Evolutionary conservation across 192 early-diverging fungal genomes (phyloP).

Genomic region (Coemansia sp.): DNA sequence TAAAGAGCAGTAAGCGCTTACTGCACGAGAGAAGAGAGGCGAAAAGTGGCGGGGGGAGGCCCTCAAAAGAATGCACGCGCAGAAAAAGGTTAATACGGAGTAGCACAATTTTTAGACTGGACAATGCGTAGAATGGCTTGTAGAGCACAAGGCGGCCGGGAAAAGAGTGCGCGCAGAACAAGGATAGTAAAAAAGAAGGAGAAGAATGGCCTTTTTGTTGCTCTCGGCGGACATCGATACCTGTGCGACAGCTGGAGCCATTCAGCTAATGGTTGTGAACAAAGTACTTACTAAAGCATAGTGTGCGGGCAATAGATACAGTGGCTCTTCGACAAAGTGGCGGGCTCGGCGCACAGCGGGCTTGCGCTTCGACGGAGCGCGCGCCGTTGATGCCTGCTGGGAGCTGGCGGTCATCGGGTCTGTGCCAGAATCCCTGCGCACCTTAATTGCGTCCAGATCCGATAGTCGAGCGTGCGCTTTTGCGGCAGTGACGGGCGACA

Average conservation of each 20-base stretch:
- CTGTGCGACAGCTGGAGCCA: background rate
- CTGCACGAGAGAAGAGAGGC: conserved; percentile 4
- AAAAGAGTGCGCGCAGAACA: conserved; percentile 8
- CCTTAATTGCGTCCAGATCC: background rate
- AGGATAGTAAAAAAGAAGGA: background rate
- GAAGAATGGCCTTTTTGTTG: background rate
- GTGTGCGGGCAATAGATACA: conserved; percentile 44
- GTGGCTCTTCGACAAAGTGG: conserved; percentile 52
- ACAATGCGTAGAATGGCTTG: conserved; percentile 2
- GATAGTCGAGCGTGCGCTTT: background rate
- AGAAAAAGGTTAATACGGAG: conserved; percentile 4
- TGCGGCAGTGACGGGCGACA: background rate
- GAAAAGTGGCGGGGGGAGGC: conserved; percentile 2
- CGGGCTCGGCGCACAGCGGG: conserved; percentile 35
- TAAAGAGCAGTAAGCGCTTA: conserved; percentile 1
- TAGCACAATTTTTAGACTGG: background rate
- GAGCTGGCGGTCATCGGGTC: background rate
- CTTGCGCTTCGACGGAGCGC: conserved; percentile 24
- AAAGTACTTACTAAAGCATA: conserved; percentile 40
- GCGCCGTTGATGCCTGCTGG: background rate
- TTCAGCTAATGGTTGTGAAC: background rate
- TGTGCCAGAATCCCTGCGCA: background rate
- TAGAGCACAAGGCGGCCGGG: background rate
- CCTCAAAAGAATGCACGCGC: conserved; percentile 2
- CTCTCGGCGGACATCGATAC: background rate